These are phyloP conservation scores for Vaccinium myrtillus DNA, from an alignment of 148 eudicot genomes.

Conservation along the genomic window DNA sequence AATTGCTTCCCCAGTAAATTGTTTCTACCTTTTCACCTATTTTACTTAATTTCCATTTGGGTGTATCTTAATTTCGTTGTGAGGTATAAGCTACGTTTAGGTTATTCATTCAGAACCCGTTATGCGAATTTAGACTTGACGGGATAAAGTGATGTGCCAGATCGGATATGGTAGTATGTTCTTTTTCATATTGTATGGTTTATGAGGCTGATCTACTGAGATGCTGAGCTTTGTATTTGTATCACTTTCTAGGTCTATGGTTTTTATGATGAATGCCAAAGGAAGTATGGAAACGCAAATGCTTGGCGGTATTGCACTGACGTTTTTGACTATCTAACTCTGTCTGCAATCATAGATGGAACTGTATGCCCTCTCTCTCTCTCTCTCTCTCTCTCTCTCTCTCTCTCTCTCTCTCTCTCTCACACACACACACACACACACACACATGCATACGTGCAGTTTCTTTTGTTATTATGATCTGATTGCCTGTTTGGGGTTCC, in stretches of 20 bases:
- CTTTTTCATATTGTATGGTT: neutral
- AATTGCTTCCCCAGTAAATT: neutral
- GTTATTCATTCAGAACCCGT: neutral
- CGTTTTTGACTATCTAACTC: constrained; percentile 92
- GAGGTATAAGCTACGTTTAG: neutral
- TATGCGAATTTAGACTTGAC: neutral
- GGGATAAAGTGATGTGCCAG: neutral
- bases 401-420: neutral
- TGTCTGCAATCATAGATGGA: constrained; percentile 97
- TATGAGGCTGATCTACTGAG: neutral
- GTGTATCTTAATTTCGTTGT: neutral
- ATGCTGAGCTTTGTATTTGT: neutral
- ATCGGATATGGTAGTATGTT: neutral
- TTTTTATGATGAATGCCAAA: constrained; percentile 96
- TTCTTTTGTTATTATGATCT: neutral
- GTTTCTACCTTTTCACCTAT: neutral
- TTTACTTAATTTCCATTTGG: neutral
- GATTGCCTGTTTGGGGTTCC: constrained; percentile 21
- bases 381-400: neutral
- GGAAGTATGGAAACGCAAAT: constrained; percentile 99
- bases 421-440: neutral
- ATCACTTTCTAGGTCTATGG: constrained; percentile 75
- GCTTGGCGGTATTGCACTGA: constrained; percentile 99
- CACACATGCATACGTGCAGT: neutral
- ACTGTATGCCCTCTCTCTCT: constrained; percentile 44